Evolutionary conservation across 2,329 filamentous ascomycete genomes (phyloP), one percentile per base, ranked within the genome.

Genomic region (Coniochaeta sp.): DNA sequence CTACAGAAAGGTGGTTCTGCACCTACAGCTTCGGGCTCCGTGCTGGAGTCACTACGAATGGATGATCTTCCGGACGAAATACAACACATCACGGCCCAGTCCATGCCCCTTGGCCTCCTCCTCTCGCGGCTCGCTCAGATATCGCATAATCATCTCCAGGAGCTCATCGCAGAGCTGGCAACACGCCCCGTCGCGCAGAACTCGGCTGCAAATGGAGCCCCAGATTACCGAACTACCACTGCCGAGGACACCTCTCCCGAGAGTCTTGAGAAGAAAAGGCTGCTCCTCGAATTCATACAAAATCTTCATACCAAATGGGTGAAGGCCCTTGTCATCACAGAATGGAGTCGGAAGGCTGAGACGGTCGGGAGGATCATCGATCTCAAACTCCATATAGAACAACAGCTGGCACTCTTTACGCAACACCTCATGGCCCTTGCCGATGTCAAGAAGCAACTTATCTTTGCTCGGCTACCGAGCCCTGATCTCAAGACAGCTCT

Each of bases 401-500:
- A 79, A 60, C 82, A 89, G 67, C 81, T 86, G 62, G 73, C 80
- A 55, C 75, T 81, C 44, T 93, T 88, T 67, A 79, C 83, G 60
- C 71, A 74, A 9, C 81, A 85, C 7, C 78, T 91, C 55, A 80
- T 83, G 62, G 81, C 83, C 59, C 79, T 93, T 66, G 84, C 87
- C 58, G 81, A 89, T 52, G 81, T 93, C 69, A 96, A 93, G 74
- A 79, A 86, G 63, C 85, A 88, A 66, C 81, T 96, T 64, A 81
- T 83, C 10, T 81, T 80, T 67, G 89, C 89, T 50, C 89, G 92
- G 67, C 81, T 96, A 69, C 91, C 90, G 4, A 93, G 92, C 69
- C 95, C 95, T 1, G 96, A 99, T 75, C 79, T 99, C 58, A 89
- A 89, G 71, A 97, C 92, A 22, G 93, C 95, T 8, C 78, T 97